phyloP scores from a whole-genome alignment of 768 basidiomycete species.

The Auricularia auricula-judae region DNA sequence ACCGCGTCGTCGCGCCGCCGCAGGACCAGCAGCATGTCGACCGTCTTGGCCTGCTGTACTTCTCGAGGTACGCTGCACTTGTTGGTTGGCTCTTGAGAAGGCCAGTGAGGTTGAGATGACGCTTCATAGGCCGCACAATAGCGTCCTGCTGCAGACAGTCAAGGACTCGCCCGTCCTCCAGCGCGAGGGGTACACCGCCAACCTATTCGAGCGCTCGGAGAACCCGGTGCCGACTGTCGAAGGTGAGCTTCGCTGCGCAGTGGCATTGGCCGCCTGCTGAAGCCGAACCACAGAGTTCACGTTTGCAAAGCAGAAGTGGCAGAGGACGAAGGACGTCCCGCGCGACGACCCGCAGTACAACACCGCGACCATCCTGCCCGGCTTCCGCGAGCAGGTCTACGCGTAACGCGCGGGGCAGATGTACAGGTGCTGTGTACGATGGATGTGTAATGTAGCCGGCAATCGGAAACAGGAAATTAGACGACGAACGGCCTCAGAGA shows the following conservation, averaged over 20 bases:
- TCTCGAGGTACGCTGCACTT: conserved; percentile 26
- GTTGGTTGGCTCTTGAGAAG: neutral
- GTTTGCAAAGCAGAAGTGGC: conserved; percentile 42
- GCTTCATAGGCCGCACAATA: conserved; percentile 29
- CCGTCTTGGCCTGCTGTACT: conserved; percentile 39
- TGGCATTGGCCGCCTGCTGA: neutral
- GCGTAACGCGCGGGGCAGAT: too few species aligned
- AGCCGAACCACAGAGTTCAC: conserved; percentile 27
- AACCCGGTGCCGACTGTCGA: conserved; percentile 37
- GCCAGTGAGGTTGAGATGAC: too few species aligned
- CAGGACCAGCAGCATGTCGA: conserved; percentile 41
- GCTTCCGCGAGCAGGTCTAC: conserved; percentile 28
- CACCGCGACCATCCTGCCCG: conserved; percentile 32
- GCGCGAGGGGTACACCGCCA: conserved; percentile 32
- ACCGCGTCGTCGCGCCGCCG: conserved; percentile 26
- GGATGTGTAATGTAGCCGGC: too few species aligned
- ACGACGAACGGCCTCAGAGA: too few species aligned
- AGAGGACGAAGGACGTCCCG: conserved; percentile 20
- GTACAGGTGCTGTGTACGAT: too few species aligned
- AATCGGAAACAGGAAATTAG: too few species aligned
- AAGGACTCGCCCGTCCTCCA: conserved; percentile 32
- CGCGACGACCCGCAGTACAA: conserved; percentile 22
- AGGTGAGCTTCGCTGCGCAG: conserved; percentile 9
- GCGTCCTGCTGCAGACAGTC: conserved; percentile 30
- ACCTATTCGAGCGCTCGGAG: conserved; percentile 33